These are phyloP conservation scores for Russula foetens DNA, from an alignment of 768 basidiomycete species.

Conservation along the genomic window DNA sequence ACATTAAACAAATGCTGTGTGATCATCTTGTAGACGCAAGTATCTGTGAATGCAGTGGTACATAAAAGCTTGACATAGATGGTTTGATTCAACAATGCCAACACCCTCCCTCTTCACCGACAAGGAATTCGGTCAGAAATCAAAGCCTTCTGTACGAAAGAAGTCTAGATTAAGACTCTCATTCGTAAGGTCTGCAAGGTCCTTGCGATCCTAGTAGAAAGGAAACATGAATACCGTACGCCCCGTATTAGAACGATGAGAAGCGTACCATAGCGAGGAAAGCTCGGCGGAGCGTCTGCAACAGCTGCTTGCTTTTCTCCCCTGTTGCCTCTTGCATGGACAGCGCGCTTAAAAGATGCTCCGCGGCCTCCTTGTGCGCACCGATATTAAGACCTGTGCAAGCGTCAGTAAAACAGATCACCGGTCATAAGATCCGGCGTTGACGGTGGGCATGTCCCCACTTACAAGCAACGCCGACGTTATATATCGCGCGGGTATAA, in stretches of 20 bases:
- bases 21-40: not conserved
- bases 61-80: not conserved
- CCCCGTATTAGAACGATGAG: not conserved
- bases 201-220: conserved; percentile 54
- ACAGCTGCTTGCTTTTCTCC: conserved; percentile 77
- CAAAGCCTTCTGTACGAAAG: conserved; percentile 83
- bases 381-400: conserved; percentile 86
- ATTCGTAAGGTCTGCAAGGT: conserved; percentile 72
- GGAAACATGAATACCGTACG: not conserved
- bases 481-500: conserved; percentile 95
- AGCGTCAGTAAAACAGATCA: conserved; percentile 4
- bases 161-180: conserved; percentile 53
- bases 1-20: not conserved
- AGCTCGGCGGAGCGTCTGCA: conserved; percentile 81
- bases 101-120: too few relatives aligned
- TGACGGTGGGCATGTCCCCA: conserved; percentile 16
- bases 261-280: conserved; percentile 68
- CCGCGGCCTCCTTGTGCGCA: conserved; percentile 89
- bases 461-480: conserved; percentile 95
- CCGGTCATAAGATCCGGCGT: too few relatives aligned
- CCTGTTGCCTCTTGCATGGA: conserved; percentile 64
- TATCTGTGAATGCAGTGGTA: not conserved
- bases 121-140: conserved; percentile 46
- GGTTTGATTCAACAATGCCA: not conserved
- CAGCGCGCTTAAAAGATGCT: conserved; percentile 86